These are phyloP conservation scores for Thraustochytrium striatum DNA, from an alignment of 352 stramenopile genomes.

Conservation along the genomic window DNA sequence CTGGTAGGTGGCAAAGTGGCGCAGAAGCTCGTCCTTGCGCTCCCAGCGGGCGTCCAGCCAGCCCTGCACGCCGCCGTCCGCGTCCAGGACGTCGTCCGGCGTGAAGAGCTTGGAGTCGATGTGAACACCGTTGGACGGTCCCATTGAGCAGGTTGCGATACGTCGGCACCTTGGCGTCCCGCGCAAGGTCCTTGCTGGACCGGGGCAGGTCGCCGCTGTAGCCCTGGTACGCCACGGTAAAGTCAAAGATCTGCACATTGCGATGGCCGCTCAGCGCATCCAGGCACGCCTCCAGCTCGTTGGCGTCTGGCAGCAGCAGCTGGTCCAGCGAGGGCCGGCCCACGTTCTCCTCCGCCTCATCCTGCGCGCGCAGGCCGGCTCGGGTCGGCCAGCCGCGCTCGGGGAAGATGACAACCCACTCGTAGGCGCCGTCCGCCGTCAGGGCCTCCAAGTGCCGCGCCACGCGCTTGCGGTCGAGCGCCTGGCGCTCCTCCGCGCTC, in stretches of 20 bases:
- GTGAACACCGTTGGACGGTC: background rate
- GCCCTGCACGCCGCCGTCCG: background rate
- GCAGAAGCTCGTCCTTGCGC: slow-evolving; percentile 23
- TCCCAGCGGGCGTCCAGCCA: slow-evolving; percentile 38
- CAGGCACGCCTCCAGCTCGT: slow-evolving; percentile 11
- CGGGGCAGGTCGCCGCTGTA: slow-evolving; percentile 18
- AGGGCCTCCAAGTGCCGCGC: slow-evolving; percentile 6
- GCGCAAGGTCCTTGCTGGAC: background rate
- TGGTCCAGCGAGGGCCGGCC: background rate
- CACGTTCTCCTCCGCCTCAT: background rate
- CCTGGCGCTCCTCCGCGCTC: slow-evolving; percentile 1
- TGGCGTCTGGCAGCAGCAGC: slow-evolving; percentile 18
- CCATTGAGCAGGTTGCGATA: slow-evolving; percentile 31
- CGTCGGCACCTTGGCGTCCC: background rate
- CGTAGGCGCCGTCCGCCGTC: slow-evolving; percentile 9
- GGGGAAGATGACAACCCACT: slow-evolving; percentile 42
- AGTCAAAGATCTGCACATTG: slow-evolving; percentile 28
- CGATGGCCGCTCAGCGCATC: slow-evolving; percentile 2
- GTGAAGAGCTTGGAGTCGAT: slow-evolving; percentile 17
- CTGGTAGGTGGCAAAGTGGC: slow-evolving; percentile 28
- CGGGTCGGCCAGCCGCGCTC: slow-evolving; percentile 34
- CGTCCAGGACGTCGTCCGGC: slow-evolving; percentile 4
- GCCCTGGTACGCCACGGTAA: slow-evolving; percentile 39
- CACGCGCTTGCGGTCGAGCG: slow-evolving; percentile 13
- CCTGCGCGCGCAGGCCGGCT: background rate